These are phyloP conservation scores for Suhomyces sp. DNA, from an alignment of 805 yeast species.

Conservation along the genomic window DNA sequence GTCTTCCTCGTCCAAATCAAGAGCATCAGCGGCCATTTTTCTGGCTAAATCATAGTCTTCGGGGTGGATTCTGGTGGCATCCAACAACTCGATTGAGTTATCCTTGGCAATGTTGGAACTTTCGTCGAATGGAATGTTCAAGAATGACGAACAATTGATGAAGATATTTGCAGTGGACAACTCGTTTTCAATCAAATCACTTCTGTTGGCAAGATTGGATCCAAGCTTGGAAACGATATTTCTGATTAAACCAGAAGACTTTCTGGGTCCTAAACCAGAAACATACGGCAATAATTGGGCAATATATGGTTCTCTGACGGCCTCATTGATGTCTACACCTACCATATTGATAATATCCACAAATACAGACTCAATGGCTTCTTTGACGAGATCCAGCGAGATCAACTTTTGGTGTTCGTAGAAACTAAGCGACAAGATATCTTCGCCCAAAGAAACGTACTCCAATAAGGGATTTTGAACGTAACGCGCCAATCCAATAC, in stretches of 20 bases:
- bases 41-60: constrained; percentile 95
- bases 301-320: constrained; percentile 69
- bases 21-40: constrained; percentile 97
- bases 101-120: constrained; percentile 49
- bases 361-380: constrained; percentile 73
- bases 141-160: constrained; percentile 87
- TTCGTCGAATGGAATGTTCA: constrained; percentile 70
- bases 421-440: constrained; percentile 63
- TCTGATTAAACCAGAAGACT: constrained; percentile 81
- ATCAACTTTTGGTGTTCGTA: constrained; percentile 72
- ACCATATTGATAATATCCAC: constrained; percentile 89
- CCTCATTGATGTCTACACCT: constrained; percentile 91
- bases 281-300: constrained; percentile 74
- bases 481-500: constrained; percentile 87
- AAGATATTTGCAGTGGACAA: constrained; percentile 78
- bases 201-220: constrained; percentile 61
- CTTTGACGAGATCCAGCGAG: constrained; percentile 57
- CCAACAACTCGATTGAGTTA: constrained; percentile 75
- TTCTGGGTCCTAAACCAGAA: constrained; percentile 94
- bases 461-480: constrained; percentile 91
- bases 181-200: constrained; percentile 79
- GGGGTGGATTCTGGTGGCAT: constrained; percentile 95
- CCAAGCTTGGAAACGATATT: constrained; percentile 67
- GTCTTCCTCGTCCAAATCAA: constrained; percentile 94
- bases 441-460: constrained; percentile 77